Evolutionary conservation across 345 rosid genomes (phyloP).

Genomic region (Dipteronia dyeriana): DNA sequence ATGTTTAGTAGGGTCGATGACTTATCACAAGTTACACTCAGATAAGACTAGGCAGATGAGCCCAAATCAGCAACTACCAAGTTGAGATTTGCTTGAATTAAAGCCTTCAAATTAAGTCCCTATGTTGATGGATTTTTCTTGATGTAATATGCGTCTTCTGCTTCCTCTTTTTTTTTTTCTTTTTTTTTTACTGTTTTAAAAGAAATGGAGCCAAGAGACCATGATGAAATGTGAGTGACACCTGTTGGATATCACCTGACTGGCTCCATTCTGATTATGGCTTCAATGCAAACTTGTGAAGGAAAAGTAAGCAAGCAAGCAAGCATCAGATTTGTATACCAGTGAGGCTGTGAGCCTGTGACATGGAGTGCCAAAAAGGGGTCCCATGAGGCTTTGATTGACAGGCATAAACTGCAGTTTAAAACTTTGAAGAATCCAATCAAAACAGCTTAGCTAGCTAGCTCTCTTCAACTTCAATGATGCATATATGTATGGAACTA

Average conservation of each 20-base stretch:
- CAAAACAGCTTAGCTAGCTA: slow-evolving; percentile 20
- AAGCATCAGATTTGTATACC: neutral
- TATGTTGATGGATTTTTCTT: no score
- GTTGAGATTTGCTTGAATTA: neutral
- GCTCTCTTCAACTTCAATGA: slow-evolving; percentile 22
- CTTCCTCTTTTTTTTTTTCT: no score
- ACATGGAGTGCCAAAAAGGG: slow-evolving; percentile 20
- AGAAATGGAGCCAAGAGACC: neutral
- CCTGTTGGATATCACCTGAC: slow-evolving; percentile 11
- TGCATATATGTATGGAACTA: slow-evolving; percentile 24
- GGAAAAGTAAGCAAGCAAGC: neutral
- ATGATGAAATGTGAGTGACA: slow-evolving; percentile 1
- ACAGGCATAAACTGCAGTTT: slow-evolving; percentile 30
- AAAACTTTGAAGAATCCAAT: slow-evolving; percentile 18
- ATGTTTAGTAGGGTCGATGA: slow-evolving; percentile 19
- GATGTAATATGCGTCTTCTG: no score
- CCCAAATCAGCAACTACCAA: neutral
- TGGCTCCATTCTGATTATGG: slow-evolving; percentile 24
- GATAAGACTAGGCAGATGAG: neutral
- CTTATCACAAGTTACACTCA: neutral
- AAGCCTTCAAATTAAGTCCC: no score
- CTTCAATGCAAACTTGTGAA: slow-evolving; percentile 7
- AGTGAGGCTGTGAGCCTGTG: neutral
- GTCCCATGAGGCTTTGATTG: slow-evolving; percentile 20
- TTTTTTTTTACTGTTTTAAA: neutral